Base-by-base conservation (phyloP, 106 monocot species). In the Triglochin maritima region DNA sequence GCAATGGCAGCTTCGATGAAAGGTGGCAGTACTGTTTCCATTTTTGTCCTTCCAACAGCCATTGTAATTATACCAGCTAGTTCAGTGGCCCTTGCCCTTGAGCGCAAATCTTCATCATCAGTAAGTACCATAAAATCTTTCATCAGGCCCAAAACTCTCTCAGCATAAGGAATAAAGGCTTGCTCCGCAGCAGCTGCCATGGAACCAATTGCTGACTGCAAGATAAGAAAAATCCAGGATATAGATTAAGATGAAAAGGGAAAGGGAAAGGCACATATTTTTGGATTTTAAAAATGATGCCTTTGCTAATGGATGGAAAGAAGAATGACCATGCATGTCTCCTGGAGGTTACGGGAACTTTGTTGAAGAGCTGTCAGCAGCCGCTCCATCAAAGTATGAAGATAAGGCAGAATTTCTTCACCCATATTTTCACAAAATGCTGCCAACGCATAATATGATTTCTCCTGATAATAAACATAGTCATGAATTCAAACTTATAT, bases 371-470 rank as follows among this genome's bases (percentile, higher is more conserved):
- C 67, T 65, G 78, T 71, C 58, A 98, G 50, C 76, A 98, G 79
- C 75, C 79, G 86, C 15, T 73, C 84, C 88, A 98, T 98, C 52
- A 98, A 72, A 15, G 88, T 80, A 76, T 89, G 88, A 43, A 98
- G 70, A 75, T 86, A 98, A 73, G 98, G 92, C 49, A 88, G 76
- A 70, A 98, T 98, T 46, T 89, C 88, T 86, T 84, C 84, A 65
- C 84, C 98, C 91, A 98, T 92, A 61, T 92, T 86, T 71, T 98
- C 98, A 78, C 98, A 98, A 75, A 98, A 92, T 81, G 98, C 98
- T 49, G 98, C 98, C 69, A 98, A 77, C 12, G 92, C 98, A 79
- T 98, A 98, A 72, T 98, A 98, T 59, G 98, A 98, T 69, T 98
- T 98, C 72, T 98, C 98, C 96, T 98, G 82, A 10, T n/a, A n/a